A percentile compares a stretch with the other conserved stretches of the same genome.
phyloP scores from a whole-genome alignment of 805 yeast species.

The Candida adriatica region DNA sequence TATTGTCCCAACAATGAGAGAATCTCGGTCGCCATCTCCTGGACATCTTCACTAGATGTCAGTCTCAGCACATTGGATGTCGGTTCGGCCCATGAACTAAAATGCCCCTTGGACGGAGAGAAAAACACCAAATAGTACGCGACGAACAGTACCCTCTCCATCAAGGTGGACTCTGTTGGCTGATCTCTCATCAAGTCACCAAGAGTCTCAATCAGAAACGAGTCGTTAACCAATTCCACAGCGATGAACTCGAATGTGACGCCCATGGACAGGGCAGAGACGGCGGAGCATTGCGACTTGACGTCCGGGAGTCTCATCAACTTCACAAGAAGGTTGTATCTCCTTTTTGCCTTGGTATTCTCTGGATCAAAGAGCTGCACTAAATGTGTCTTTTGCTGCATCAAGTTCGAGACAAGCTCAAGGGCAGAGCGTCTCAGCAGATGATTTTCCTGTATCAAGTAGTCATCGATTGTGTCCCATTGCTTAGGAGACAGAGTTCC shows the following conservation, averaged over 20 bases:
- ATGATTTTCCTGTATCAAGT: constrained; percentile 37
- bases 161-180: constrained; percentile 22
- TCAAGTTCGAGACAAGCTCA: constrained; percentile 59
- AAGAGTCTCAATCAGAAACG: constrained; percentile 22
- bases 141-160: constrained; percentile 28
- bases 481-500: constrained; percentile 27
- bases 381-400: constrained; percentile 32
- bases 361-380: constrained; percentile 56
- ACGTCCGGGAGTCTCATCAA: constrained; percentile 32
- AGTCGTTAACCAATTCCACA: constrained; percentile 22
- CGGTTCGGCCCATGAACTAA: background rate
- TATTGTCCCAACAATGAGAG: constrained; percentile 2
- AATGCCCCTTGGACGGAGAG: constrained; percentile 17
- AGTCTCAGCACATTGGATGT: background rate
- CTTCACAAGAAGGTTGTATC: constrained; percentile 36
- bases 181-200: constrained; percentile 23
- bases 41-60: constrained; percentile 4
- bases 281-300: constrained; percentile 36
- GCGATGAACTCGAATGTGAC: constrained; percentile 30
- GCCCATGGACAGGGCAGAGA: constrained; percentile 30
- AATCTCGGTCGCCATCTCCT: constrained; percentile 15
- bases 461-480: constrained; percentile 40
- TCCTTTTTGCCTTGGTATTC: constrained; percentile 27
- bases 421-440: constrained; percentile 52
- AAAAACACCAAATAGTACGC: constrained; percentile 20